These are phyloP conservation scores for Ophiostoma piceae DNA, from an alignment of 2,329 filamentous ascomycete genomes.

Conservation along the genomic window DNA sequence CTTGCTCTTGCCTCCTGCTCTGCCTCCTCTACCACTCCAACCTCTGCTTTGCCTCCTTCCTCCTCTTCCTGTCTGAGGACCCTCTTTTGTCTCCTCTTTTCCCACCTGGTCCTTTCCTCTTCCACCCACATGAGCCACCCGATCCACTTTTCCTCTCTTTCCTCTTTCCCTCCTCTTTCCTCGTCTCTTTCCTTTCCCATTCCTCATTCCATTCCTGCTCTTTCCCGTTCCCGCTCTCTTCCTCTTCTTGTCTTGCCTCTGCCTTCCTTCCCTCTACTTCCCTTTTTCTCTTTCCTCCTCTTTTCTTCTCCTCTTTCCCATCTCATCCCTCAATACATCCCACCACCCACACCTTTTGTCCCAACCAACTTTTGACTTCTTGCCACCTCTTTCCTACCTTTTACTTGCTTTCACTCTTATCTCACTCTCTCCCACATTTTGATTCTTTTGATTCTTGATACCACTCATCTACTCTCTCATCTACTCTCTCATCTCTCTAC, in stretches of 20 bases:
- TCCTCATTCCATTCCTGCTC: not conserved
- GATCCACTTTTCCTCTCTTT: not conserved
- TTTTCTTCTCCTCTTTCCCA: conserved; percentile 2
- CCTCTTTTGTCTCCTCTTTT: conserved; percentile 10
- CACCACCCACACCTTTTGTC: conserved; percentile 14
- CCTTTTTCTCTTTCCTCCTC: not conserved
- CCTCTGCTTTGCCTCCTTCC: not conserved
- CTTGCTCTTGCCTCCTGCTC: not conserved
- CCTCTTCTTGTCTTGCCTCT: conserved; percentile 3
- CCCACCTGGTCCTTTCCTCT: conserved; percentile 9
- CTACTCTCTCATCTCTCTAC: not conserved
- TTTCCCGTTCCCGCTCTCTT: conserved; percentile 14
- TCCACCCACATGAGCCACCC: not conserved
- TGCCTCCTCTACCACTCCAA: not conserved
- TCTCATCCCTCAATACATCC: conserved; percentile 5
- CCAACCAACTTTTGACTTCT: not conserved
- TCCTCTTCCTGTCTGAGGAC: not conserved
- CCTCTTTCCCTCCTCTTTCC: conserved; percentile 5
- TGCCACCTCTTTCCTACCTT: too few relatives aligned
- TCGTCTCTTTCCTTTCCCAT: not conserved
- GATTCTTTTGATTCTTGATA: not conserved
- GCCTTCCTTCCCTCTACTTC: too few relatives aligned
- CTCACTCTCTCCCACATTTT: not conserved
- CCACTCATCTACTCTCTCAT: not conserved
- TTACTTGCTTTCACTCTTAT: not conserved